Evolutionary conservation across 2,329 filamentous ascomycete genomes (phyloP).

Genomic region (Trichoderma simmonsii): DNA sequence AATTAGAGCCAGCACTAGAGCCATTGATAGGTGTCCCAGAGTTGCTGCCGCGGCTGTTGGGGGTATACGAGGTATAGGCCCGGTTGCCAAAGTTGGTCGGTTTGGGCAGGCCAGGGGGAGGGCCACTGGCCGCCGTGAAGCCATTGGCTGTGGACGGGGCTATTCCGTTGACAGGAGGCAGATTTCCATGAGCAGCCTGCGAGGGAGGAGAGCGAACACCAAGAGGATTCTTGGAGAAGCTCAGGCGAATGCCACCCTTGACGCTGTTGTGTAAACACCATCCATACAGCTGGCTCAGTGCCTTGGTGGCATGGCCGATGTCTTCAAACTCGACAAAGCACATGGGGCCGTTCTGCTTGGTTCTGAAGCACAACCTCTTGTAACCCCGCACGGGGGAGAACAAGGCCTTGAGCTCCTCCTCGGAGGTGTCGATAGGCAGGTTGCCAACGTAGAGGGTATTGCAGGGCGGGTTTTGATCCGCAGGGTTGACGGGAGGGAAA

Average conservation of each 20-base stretch:
- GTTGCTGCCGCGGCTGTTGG: not conserved
- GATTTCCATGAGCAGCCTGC: conserved; percentile 36
- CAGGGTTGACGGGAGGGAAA: conserved; percentile 85
- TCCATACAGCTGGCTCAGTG: conserved; percentile 85
- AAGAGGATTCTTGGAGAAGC: conserved; percentile 95
- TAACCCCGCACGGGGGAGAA: conserved; percentile 94
- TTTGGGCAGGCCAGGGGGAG: conserved; percentile 75
- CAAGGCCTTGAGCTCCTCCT: conserved; percentile 90
- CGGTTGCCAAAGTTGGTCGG: conserved; percentile 64
- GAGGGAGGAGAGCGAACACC: conserved; percentile 69
- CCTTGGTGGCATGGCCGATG: conserved; percentile 85
- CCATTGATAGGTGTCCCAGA: not conserved
- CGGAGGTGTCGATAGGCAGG: conserved; percentile 83
- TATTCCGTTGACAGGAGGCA: conserved; percentile 58
- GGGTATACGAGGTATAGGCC: conserved; percentile 1
- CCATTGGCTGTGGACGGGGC: conserved; percentile 52
- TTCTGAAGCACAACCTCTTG: conserved; percentile 90
- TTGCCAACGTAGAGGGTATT: conserved; percentile 99
- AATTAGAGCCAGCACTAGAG: not conserved
- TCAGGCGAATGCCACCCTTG: conserved; percentile 91
- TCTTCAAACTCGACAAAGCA: conserved; percentile 99
- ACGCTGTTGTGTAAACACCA: conserved; percentile 83
- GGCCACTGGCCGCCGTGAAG: conserved; percentile 68
- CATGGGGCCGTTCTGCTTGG: conserved; percentile 95
- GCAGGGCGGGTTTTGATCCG: conserved; percentile 94